Base-by-base conservation (phyloP, 169 alveolate genomes). In the Fabrea salina region DNA sequence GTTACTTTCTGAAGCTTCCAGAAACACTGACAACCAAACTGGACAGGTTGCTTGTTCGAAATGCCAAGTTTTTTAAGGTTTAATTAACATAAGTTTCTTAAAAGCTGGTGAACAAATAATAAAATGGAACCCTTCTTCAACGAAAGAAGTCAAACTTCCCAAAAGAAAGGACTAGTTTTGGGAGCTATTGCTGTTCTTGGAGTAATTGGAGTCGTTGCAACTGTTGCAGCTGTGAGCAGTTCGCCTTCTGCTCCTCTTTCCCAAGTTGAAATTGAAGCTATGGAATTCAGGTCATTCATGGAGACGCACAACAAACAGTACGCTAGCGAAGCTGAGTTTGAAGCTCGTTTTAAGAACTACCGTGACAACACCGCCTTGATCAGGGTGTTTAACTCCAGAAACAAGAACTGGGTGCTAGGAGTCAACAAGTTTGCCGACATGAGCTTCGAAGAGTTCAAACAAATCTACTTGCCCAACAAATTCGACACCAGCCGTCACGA, bases 131-230 rank as follows among this genome's bases (percentile, higher is more conserved):
- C 33, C 43, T 30, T n/a, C 37, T 58, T 58, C 71, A 30, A 25
- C 33, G 71, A 33, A 3, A 33, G 32, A 5, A 37, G 47, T 5
- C 43, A 58, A 58, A 1, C 37, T 25, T 6, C 16, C 71, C 25
- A 58, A 37, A 58, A 58, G 44, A 66, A 30, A 66, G 40, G 40
- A 35, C 6, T 66, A 32, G 39, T 66, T 41, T 4, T 66, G 0
- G 76, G 76, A 39, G 76, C 57, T 19, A 22, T 66, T 16, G 76
- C 58, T 40, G 32, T 41, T 19, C 47, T 66, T 19, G 76, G 58
- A 5, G 30, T 66, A 22, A 57, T 66, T 16, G 76, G 76, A n/a
- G 57, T 40, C 13, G 51, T 66, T 25, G 76, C 76, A 39, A 40
- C 57, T 33, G 76, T 66, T 32, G 57, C 58, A 32, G 53, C 16